A percentile compares a stretch with the other conserved stretches of the same genome.
phyloP scores from a whole-genome alignment of 2,329 filamentous ascomycete genomes.

The Bipolaris victoriae region DNA sequence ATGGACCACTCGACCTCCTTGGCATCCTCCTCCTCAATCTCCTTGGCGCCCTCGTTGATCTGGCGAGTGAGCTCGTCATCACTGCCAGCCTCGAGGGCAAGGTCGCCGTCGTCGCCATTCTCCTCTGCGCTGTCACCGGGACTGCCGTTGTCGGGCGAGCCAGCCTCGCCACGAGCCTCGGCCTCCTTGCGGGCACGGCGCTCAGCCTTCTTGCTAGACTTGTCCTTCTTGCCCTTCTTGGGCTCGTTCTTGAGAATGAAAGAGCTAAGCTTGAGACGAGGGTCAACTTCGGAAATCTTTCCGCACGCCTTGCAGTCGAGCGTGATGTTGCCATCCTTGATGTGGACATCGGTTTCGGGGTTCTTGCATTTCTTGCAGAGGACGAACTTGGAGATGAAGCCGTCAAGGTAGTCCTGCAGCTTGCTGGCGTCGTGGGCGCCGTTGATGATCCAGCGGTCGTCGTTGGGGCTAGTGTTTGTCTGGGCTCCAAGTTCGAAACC shows the following conservation, averaged over 20 bases:
- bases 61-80: conserved; percentile 89
- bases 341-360: conserved; percentile 92
- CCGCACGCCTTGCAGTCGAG: conserved; percentile 99
- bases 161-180: conserved; percentile 61
- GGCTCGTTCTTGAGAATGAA: conserved; percentile 97
- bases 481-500: conserved; percentile 98
- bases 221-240: conserved; percentile 95
- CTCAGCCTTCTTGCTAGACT: conserved; percentile 85
- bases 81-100: conserved; percentile 73
- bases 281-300: conserved; percentile 87
- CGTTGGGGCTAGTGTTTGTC: conserved; percentile 95
- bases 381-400: conserved; percentile 98
- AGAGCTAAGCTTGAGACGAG: conserved; percentile 92
- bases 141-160: conserved; percentile 62
- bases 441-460: conserved; percentile 99
- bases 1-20: conserved; percentile 95
- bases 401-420: conserved; percentile 97
- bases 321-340: conserved; percentile 90
- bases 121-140: conserved; percentile 72
- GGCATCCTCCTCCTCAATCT: conserved; percentile 73
- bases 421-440: conserved; percentile 93
- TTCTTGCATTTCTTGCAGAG: conserved; percentile 99
- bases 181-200: conserved; percentile 84
- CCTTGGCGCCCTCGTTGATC: conserved; percentile 70
- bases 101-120: conserved; percentile 68